Percentiles rank a stretch among this genome's conserved stretches.
Evolutionary conservation across 495 filamentous ascomycete genomes (phyloP).

Genomic region (Penicillium bovifimosum): DNA sequence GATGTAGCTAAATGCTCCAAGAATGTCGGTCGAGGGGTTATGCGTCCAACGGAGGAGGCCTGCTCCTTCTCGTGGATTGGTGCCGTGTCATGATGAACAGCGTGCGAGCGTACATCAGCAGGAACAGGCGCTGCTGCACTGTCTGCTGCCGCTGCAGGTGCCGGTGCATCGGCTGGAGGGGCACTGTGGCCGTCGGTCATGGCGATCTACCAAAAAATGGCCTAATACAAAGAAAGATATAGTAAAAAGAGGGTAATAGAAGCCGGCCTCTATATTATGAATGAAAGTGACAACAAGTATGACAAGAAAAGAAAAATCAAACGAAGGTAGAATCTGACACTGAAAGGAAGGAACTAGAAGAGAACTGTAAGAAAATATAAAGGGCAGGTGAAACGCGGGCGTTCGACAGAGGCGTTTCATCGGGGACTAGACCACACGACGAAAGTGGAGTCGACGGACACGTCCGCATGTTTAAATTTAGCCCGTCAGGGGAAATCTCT

Average conservation of each 20-base stretch:
- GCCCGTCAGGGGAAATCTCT: not conserved
- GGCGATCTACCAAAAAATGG: not conserved
- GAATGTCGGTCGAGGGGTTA: constrained; percentile 37
- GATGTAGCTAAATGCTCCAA: constrained; percentile 34
- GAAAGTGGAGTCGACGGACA: constrained; percentile 5
- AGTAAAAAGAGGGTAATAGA: constrained; percentile 3
- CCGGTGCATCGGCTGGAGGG: constrained; percentile 15
- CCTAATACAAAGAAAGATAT: not conserved
- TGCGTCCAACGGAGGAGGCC: constrained; percentile 20
- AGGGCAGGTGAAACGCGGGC: constrained; percentile 4
- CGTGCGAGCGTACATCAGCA: constrained; percentile 18
- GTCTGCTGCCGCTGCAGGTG: constrained; percentile 7
- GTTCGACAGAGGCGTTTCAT: constrained; percentile 3
- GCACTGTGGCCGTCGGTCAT: constrained; percentile 20
- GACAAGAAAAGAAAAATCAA: not conserved
- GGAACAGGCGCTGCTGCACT: constrained; percentile 26
- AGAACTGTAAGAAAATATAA: not conserved
- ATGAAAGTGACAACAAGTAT: not conserved
- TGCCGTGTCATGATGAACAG: constrained; percentile 12
- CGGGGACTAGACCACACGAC: constrained; percentile 3
- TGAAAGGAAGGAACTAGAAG: constrained; percentile 1
- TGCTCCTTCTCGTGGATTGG: constrained; percentile 20
- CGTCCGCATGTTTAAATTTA: constrained; percentile 11
- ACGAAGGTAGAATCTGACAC: not conserved
- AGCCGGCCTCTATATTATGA: not conserved